Conservation (phyloP, 192 early-diverging fungal genomes). For the Cladochytrium replicatum region DNA sequence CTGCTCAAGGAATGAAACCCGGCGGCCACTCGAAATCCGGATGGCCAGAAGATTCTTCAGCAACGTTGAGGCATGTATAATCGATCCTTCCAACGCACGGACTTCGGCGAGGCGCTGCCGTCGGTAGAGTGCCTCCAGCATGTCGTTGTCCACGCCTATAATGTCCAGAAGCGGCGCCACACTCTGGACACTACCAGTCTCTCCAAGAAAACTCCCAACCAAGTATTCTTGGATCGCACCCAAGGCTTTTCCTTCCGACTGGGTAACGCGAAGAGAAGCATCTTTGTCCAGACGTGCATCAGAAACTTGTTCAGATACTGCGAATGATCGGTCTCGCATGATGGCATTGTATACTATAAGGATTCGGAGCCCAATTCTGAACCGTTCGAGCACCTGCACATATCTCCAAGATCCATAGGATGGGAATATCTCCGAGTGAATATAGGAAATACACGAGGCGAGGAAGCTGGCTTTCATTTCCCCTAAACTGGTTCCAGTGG, state of each 20-base stretch:
- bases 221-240: slow-evolving; percentile 20
- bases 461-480: slow-evolving; percentile 22
- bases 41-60: slow-evolving; percentile 24
- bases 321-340: slow-evolving; percentile 25
- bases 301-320: not conserved
- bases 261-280: not conserved
- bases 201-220: slow-evolving; percentile 14
- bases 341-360: slow-evolving; percentile 37
- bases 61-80: slow-evolving; percentile 25
- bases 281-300: too few species aligned
- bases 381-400: slow-evolving; percentile 22
- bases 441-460: slow-evolving; percentile 23
- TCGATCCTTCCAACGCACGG: slow-evolving; percentile 19
- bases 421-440: slow-evolving; percentile 34
- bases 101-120: slow-evolving; percentile 6
- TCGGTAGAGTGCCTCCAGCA: slow-evolving; percentile 15
- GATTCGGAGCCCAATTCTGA: slow-evolving; percentile 23
- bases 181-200: slow-evolving; percentile 25
- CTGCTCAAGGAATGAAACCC: slow-evolving; percentile 28
- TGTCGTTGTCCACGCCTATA: slow-evolving; percentile 16
- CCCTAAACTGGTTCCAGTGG: slow-evolving; percentile 11
- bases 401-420: slow-evolving; percentile 33
- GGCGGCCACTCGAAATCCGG: slow-evolving; percentile 7
- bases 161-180: slow-evolving; percentile 29
- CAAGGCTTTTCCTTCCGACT: slow-evolving; percentile 3